Evolutionary conservation across 805 yeast species (phyloP), one percentile per base, ranked within the genome.

Genomic region (Cyberlindnera mycetangii): DNA sequence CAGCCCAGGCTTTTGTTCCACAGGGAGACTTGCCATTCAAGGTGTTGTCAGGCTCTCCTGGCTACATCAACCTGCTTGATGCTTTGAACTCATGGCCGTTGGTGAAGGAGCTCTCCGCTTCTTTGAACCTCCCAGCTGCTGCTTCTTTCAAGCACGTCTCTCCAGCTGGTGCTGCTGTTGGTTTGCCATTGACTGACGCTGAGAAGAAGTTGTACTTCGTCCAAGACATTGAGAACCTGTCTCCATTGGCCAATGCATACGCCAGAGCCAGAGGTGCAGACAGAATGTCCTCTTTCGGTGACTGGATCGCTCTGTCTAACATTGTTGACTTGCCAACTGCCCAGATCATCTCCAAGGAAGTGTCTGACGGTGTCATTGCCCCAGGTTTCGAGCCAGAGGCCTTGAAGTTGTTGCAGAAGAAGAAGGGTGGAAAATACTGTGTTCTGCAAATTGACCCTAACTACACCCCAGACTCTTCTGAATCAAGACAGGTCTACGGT

Each of bases 251-350:
- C 52, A 85, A 86, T 64, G 99, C 99, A 47, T 93, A 93, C 63
- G 99, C 99, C 31, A 87, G 98, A 73, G 99, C 99, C 45, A 87
- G 99, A 71, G 99, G 99, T 69, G 99, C 99, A 56, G 99, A 93
- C 72, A 85, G 99, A 79, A 93, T 93, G 99, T 90, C 97, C 6
- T 87, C 96, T 12, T 93, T 93, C 66, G 99, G 99, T 65, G 99
- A 93, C 71, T 93, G 89, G 77, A 93, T 93, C 62, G 99, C 99
- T 37, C 76, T 93, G 54, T 89, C 97, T 50, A 92, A 92, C 76
- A 87, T 86, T 69, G 99, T 93, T 56, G 99, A 93, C 68, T 74
- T 85, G 43, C 89, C 97, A 63, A 93, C 99, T 49, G 99, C 99
- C 44, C 85, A 86, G 70, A 92, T 93, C 70, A 93, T 93, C 66